Evolutionary conservation across 345 rosid genomes (phyloP).

Genomic region (Noccaea bulbosa): DNA sequence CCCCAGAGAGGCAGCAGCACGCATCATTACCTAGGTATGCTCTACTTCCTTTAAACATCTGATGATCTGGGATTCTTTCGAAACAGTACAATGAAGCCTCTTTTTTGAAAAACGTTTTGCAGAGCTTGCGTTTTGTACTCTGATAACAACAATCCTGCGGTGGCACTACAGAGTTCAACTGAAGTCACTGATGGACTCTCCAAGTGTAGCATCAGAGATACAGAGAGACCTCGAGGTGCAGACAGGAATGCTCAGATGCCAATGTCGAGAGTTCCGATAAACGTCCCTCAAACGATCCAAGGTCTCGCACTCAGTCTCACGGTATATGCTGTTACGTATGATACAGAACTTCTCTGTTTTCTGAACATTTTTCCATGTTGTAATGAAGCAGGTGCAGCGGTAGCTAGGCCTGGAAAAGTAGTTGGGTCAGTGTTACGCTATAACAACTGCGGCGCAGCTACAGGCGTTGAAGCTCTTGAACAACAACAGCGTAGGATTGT

Average conservation of each 20-base stretch:
- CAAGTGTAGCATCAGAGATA: conserved; percentile 81
- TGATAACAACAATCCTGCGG: conserved; percentile 51
- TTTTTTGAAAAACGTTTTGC: conserved; percentile 24
- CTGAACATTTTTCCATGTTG: conserved; percentile 22
- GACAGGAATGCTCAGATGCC: conserved; percentile 69
- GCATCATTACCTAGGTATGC: conserved; percentile 93
- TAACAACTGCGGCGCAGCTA: conserved; percentile 75
- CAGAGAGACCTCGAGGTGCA: conserved; percentile 56
- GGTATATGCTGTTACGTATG: neutral
- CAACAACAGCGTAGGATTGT: conserved; percentile 70
- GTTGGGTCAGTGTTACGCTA: conserved; percentile 81
- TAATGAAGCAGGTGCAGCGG: conserved; percentile 61
- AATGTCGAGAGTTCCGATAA: conserved; percentile 77
- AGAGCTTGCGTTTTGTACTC: conserved; percentile 90
- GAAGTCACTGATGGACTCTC: conserved; percentile 75
- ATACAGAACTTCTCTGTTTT: neutral
- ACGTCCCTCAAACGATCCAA: conserved; percentile 75
- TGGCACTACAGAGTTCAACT: conserved; percentile 51
- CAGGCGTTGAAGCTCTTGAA: conserved; percentile 68
- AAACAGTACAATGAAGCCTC: neutral
- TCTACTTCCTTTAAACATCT: neutral
- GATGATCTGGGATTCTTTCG: neutral
- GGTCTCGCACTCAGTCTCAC: conserved; percentile 42
- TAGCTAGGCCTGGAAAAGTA: conserved; percentile 86
- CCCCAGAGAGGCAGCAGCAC: conserved; percentile 95